phyloP scores from a whole-genome alignment of 352 stramenopile species.

The Phytopythium boreale region DNA sequence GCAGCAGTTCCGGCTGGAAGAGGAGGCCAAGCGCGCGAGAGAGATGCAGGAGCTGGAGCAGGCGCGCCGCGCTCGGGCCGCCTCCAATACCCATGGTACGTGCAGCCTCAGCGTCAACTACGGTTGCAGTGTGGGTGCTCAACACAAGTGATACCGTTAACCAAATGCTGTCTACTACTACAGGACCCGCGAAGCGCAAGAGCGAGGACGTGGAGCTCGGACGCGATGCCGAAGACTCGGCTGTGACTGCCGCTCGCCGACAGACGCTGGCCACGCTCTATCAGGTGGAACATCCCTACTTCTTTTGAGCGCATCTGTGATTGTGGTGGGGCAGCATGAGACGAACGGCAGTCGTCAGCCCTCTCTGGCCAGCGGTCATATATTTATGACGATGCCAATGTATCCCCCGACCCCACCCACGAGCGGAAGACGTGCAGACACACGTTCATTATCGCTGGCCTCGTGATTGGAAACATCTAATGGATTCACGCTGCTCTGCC shows the following conservation, averaged over 20 bases:
- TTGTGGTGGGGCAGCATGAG: neutral
- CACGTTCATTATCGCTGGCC: neutral
- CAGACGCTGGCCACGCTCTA: conserved; percentile 64
- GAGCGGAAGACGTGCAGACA: neutral
- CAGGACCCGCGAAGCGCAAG: conserved; percentile 47
- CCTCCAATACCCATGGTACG: conserved; percentile 25
- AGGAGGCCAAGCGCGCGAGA: conserved; percentile 52
- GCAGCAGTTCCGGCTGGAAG: conserved; percentile 66
- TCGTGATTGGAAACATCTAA: conserved; percentile 9
- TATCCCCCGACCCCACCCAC: neutral
- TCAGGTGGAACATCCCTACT: conserved; percentile 63
- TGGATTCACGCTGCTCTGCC: conserved; percentile 9
- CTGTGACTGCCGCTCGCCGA: conserved; percentile 43
- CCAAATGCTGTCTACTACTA: too few species aligned
- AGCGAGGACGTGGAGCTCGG: conserved; percentile 21
- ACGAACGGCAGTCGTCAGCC: neutral
- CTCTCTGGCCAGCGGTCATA: neutral
- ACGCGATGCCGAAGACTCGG: conserved; percentile 26
- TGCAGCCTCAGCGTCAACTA: neutral
- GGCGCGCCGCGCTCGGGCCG: conserved; percentile 4
- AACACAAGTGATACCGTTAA: too few species aligned
- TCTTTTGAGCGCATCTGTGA: conserved; percentile 17
- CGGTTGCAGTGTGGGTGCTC: neutral
- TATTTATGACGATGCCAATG: neutral
- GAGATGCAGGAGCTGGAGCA: conserved; percentile 43